Conservation (phyloP, 2,329 filamentous ascomycete genomes). For the Phialophora macrospora region DNA sequence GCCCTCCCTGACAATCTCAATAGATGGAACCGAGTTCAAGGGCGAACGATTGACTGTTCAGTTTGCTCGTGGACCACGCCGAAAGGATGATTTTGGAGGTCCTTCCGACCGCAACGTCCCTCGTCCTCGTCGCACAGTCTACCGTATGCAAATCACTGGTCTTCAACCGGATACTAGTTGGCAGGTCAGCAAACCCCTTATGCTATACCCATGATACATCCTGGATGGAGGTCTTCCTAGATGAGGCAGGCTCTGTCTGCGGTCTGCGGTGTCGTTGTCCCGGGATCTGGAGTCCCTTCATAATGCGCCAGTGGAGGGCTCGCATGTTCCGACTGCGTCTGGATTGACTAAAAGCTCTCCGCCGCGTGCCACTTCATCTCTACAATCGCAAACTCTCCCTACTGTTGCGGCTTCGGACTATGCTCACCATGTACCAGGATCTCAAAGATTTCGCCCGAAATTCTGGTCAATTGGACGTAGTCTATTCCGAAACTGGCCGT, state of each 20-base stretch:
- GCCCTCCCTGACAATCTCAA: conserved; percentile 42
- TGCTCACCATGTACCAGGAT: conserved; percentile 66
- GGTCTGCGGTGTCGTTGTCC: background rate
- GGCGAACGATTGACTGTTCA: conserved; percentile 96
- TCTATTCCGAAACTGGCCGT: conserved; percentile 94
- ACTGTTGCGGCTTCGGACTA: background rate
- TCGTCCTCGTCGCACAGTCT: conserved; percentile 89
- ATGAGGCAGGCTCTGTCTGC: background rate
- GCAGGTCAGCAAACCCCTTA: conserved; percentile 79
- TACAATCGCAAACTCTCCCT: background rate
- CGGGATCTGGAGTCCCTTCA: background rate
- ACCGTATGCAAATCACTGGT: conserved; percentile 96
- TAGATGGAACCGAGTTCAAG: conserved; percentile 98
- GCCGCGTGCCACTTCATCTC: background rate
- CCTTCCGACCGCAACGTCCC: conserved; percentile 67
- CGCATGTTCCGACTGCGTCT: background rate
- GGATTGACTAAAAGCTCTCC: background rate
- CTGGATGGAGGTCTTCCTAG: background rate
- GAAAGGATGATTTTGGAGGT: conserved; percentile 67
- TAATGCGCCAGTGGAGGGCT: background rate
- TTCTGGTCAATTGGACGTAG: conserved; percentile 86
- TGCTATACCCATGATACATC: background rate
- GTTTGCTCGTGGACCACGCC: conserved; percentile 87
- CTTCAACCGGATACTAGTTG: conserved; percentile 98
- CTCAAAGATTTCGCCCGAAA: conserved; percentile 99